Conservation (phyloP, 345 rosid genomes). For the Linum usitatissimum region DNA sequence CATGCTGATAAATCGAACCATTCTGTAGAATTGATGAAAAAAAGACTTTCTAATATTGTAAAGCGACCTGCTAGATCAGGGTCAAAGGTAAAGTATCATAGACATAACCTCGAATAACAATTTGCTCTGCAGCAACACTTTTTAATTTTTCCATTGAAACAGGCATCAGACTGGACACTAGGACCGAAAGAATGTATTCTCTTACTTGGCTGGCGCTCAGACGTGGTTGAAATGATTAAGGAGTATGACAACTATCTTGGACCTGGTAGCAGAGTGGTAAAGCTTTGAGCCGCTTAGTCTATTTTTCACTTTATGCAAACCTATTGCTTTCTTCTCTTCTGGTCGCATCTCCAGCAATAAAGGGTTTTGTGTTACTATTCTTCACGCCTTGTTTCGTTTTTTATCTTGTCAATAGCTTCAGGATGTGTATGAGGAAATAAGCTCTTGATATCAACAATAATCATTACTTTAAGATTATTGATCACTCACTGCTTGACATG, state of each 20-base stretch:
- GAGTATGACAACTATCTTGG: constrained; percentile 97
- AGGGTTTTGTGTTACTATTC: too few relatives aligned
- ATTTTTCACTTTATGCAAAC: neutral
- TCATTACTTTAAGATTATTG: too few relatives aligned
- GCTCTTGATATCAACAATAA: too few relatives aligned
- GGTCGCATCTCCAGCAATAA: too few relatives aligned
- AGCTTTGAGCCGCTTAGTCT: neutral
- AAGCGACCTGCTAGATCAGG: constrained; percentile 38
- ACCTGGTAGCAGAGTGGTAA: constrained; percentile 88
- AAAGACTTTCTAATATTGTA: constrained; percentile 41
- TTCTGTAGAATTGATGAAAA: constrained; percentile 37
- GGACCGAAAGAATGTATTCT: constrained; percentile 85
- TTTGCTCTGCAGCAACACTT: constrained; percentile 8
- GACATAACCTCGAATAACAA: constrained; percentile 9
- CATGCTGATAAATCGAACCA: constrained; percentile 23
- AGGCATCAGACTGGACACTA: constrained; percentile 53
- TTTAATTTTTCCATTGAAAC: constrained; percentile 15
- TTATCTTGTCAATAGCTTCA: too few relatives aligned
- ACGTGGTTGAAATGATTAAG: constrained; percentile 71
- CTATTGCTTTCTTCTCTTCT: too few relatives aligned
- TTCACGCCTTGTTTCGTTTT: too few relatives aligned
- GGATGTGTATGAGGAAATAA: too few relatives aligned
- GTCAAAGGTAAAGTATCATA: constrained; percentile 47
- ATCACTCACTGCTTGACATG: too few relatives aligned
- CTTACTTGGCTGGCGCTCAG: constrained; percentile 93